phyloP scores from a whole-genome alignment of 2,329 filamentous ascomycete genomes.

The Aspergillus sp. region DNA sequence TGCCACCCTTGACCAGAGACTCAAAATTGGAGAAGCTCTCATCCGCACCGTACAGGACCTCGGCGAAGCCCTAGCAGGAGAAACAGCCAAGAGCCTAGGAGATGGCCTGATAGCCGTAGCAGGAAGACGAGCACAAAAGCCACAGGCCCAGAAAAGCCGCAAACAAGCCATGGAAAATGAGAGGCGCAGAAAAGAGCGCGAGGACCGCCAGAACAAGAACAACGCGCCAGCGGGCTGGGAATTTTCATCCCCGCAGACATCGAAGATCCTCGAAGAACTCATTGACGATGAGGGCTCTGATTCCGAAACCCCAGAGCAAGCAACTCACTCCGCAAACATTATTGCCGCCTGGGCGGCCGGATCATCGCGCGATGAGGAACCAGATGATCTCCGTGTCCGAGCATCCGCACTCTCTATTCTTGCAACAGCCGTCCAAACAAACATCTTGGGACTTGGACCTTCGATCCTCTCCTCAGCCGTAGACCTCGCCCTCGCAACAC shows the following conservation, averaged over 20 bases:
- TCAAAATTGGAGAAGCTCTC: conserved; percentile 48
- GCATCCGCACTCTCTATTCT: conserved; percentile 51
- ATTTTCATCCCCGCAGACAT: conserved; percentile 26
- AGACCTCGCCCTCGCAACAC: conserved; percentile 45
- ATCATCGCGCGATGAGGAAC: conserved; percentile 40
- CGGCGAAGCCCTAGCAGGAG: conserved; percentile 42
- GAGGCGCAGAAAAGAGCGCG: conserved; percentile 31
- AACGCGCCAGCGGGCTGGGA: conserved; percentile 37
- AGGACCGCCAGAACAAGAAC: conserved; percentile 33
- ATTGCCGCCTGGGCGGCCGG: conserved; percentile 48
- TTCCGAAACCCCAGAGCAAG: conserved; percentile 41
- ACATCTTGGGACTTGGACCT: conserved; percentile 44
- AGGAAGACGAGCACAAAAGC: conserved; percentile 43
- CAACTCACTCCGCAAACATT: conserved; percentile 40
- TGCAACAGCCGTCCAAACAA: conserved; percentile 46
- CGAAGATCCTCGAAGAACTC: conserved; percentile 6
- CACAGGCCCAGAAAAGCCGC: conserved; percentile 38
- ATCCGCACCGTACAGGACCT: conserved; percentile 48
- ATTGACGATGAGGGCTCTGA: conserved; percentile 30
- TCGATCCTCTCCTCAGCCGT: conserved; percentile 41
- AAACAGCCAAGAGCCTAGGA: conserved; percentile 43
- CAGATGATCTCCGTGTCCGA: conserved; percentile 49
- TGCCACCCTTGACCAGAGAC: conserved; percentile 43
- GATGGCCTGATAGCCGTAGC: conserved; percentile 47
- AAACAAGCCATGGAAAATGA: conserved; percentile 34